Percentiles rank a stretch among this genome's conserved stretches.
These are phyloP conservation scores for Acanthamoeba healyi DNA, from an alignment of 208 protist genomes.

Conservation along the genomic window DNA sequence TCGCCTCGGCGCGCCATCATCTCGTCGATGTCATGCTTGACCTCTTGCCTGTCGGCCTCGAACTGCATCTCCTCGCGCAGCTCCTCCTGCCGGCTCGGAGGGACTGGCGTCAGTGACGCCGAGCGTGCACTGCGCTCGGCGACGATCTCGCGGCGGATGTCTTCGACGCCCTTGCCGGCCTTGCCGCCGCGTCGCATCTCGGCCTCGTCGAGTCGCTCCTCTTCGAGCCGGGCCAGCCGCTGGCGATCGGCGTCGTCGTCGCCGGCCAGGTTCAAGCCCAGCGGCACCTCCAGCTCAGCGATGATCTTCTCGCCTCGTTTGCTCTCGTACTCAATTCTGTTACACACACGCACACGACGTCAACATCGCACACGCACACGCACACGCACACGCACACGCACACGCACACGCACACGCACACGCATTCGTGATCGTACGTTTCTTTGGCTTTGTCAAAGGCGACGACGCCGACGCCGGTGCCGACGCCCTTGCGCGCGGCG, in stretches of 20 bases:
- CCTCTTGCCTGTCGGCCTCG: background rate
- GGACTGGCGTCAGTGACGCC: no score
- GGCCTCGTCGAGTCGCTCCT: slow-evolving; percentile 10
- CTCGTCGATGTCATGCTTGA: background rate
- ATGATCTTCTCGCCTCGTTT: background rate
- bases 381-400: no score
- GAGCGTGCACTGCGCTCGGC: background rate
- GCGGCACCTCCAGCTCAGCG: background rate
- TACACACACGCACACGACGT: no score
- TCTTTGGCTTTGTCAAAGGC: slow-evolving; percentile 2
- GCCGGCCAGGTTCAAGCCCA: background rate
- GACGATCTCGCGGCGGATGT: background rate
- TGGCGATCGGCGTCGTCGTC: background rate
- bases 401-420: no score
- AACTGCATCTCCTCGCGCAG: background rate
- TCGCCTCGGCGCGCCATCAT: background rate
- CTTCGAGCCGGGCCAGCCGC: slow-evolving; percentile 1
- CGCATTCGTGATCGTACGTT: background rate
- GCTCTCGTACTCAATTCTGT: background rate
- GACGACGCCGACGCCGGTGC: slow-evolving; percentile 19
- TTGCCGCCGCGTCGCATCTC: background rate
- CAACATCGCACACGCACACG: no score
- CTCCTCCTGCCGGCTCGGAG: background rate
- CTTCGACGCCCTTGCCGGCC: background rate
- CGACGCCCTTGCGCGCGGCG: background rate